Evolutionary conservation across 345 rosid genomes (phyloP).

Genomic region (Pugionium cornutum): DNA sequence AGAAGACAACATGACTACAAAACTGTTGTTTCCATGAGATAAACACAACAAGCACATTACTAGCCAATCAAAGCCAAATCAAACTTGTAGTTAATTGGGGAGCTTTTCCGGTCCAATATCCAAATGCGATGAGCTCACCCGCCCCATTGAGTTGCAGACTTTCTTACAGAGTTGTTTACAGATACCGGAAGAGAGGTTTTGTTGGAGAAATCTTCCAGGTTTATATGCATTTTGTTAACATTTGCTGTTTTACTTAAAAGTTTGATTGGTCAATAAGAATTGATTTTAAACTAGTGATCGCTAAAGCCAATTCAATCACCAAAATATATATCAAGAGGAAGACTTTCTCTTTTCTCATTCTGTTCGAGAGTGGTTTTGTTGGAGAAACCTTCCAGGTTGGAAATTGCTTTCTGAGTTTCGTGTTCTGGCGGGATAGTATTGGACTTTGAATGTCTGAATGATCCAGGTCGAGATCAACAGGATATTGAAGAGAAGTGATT

Average conservation of each 20-base stretch:
- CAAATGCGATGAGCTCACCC: background rate
- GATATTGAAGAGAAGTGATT: slow-evolving; percentile 71
- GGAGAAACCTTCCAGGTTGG: slow-evolving; percentile 29
- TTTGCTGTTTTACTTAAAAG: background rate
- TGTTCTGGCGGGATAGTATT: slow-evolving; percentile 41
- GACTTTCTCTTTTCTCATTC: too few relatives aligned
- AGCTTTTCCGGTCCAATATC: slow-evolving; percentile 13
- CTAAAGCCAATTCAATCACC: too few relatives aligned
- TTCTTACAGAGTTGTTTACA: background rate
- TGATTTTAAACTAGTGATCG: too few relatives aligned
- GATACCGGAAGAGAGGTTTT: background rate
- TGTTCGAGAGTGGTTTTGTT: too few relatives aligned
- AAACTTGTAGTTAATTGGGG: background rate
- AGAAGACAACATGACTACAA: slow-evolving; percentile 79
- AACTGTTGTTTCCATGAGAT: slow-evolving; percentile 62
- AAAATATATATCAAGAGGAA: too few relatives aligned
- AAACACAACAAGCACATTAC: background rate
- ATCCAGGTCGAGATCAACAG: slow-evolving; percentile 32
- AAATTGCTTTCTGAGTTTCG: slow-evolving; percentile 37
- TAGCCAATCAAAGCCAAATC: background rate
- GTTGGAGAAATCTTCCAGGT: slow-evolving; percentile 14
- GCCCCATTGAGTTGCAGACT: background rate
- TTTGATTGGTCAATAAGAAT: too few relatives aligned
- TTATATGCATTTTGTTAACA: slow-evolving; percentile 1
- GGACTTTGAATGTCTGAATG: slow-evolving; percentile 51